Evolutionary conservation across 768 basidiomycete species (phyloP).

Genomic region (Xerocomus spinulosus): DNA sequence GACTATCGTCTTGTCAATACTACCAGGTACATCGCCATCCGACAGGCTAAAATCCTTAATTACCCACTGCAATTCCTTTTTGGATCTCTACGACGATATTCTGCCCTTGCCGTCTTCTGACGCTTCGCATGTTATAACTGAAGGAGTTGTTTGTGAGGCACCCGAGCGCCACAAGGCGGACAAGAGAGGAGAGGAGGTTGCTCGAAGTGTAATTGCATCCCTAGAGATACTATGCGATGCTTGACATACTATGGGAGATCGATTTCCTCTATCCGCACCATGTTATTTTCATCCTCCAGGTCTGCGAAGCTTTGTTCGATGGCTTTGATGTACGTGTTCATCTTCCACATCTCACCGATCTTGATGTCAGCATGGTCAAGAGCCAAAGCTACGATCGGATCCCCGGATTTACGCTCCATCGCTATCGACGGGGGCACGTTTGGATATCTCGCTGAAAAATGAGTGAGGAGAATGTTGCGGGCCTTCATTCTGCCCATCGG

Average conservation of each 20-base stretch:
- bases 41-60: constrained; percentile 33
- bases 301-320: constrained; percentile 62
- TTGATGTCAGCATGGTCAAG: constrained; percentile 74
- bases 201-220: constrained; percentile 49
- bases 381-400: constrained; percentile 63
- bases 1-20: constrained; percentile 27
- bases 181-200: constrained; percentile 40
- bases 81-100: constrained; percentile 38
- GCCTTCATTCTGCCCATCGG: constrained; percentile 68
- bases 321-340: constrained; percentile 68
- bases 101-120: constrained; percentile 23
- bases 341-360: constrained; percentile 82
- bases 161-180: constrained; percentile 10
- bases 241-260: constrained; percentile 19
- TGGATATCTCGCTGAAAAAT: constrained; percentile 93
- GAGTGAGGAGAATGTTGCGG: constrained; percentile 81
- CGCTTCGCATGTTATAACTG: constrained; percentile 4
- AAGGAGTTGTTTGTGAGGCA: constrained; percentile 1
- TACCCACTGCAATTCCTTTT: constrained; percentile 37
- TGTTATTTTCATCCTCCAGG: constrained; percentile 41
- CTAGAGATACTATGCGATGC: constrained; percentile 34
- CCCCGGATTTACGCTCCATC: constrained; percentile 17
- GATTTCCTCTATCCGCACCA: constrained; percentile 5
- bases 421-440: constrained; percentile 59
- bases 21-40: constrained; percentile 32